Evolutionary conservation across 2,329 filamentous ascomycete species (phyloP).

Genomic region (Macrophomina phaseolina): DNA sequence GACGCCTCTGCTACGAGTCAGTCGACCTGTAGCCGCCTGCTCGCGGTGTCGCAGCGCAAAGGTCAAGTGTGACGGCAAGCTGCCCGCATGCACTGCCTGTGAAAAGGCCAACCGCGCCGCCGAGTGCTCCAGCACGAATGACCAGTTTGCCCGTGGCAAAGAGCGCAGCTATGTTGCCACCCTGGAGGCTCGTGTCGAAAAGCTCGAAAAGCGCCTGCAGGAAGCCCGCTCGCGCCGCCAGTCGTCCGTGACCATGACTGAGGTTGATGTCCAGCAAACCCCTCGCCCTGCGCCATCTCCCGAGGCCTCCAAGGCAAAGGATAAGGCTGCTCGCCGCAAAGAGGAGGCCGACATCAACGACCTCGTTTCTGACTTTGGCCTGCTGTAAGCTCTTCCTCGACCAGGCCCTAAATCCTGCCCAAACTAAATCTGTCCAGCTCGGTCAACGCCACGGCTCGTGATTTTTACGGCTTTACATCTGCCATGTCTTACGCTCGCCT

Average conservation of each 20-base stretch:
- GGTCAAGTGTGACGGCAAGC: slow-evolving; percentile 96
- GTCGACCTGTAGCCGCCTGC: slow-evolving; percentile 79
- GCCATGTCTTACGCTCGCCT: slow-evolving; percentile 93
- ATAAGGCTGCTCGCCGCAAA: slow-evolving; percentile 55
- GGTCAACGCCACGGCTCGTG: slow-evolving; percentile 91
- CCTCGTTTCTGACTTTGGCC: slow-evolving; percentile 91
- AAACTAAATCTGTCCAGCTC: slow-evolving; percentile 60
- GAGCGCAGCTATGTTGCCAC: slow-evolving; percentile 96
- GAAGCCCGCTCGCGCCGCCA: slow-evolving; percentile 70
- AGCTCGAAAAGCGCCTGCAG: slow-evolving; percentile 76
- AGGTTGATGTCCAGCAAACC: slow-evolving; percentile 57
- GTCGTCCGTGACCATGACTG: slow-evolving; percentile 72
- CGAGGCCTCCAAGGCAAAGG: slow-evolving; percentile 38
- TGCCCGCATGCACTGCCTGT: slow-evolving; percentile 93
- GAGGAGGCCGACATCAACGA: slow-evolving; percentile 91
- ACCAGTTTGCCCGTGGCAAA: slow-evolving; percentile 94
- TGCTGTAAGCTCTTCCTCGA: slow-evolving; percentile 65
- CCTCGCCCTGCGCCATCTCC: slow-evolving; percentile 55
- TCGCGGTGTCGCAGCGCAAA: slow-evolving; percentile 88
- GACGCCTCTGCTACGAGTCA: slow-evolving; percentile 71
- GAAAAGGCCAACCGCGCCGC: slow-evolving; percentile 85
- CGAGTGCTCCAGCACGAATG: slow-evolving; percentile 92
- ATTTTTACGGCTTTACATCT: slow-evolving; percentile 86
- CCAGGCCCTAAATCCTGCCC: slow-evolving; percentile 19
- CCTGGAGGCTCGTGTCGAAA: slow-evolving; percentile 88